Evolutionary conservation across 1,284 basidiomycete species (phyloP).

Genomic region (Fistulina hepatica): DNA sequence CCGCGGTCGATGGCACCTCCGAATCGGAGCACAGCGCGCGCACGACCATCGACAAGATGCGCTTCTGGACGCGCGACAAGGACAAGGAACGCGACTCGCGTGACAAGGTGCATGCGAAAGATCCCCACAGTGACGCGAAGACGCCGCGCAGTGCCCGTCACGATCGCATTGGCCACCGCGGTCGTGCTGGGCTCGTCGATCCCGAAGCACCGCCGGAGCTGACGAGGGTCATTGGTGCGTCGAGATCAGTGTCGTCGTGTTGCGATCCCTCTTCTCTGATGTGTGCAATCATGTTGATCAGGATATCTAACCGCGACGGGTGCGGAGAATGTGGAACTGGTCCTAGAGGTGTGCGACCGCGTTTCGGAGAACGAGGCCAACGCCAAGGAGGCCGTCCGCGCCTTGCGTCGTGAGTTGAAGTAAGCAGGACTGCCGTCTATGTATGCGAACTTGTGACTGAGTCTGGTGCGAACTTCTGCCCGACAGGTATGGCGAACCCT

Average conservation of each 20-base stretch:
- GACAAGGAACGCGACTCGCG: slow-evolving; percentile 25
- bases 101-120: slow-evolving; percentile 25
- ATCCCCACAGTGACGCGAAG: slow-evolving; percentile 22
- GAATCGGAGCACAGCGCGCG: slow-evolving; percentile 15
- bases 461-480: slow-evolving; percentile 3
- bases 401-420: slow-evolving; percentile 70
- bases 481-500: slow-evolving; percentile 54
- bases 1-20: slow-evolving; percentile 12
- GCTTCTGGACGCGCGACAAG: slow-evolving; percentile 12
- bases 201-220: slow-evolving; percentile 35
- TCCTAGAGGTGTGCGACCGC: slow-evolving; percentile 68
- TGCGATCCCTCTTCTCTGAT: not conserved
- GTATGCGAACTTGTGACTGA: slow-evolving; percentile 3
- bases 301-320: slow-evolving; percentile 65
- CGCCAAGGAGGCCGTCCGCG: slow-evolving; percentile 66
- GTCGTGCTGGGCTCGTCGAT: slow-evolving; percentile 15
- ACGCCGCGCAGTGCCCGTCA: slow-evolving; percentile 20
- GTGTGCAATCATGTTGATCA: slow-evolving; percentile 19
- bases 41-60: slow-evolving; percentile 21
- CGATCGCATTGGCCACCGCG: slow-evolving; percentile 3
- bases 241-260: too few species aligned
- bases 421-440: slow-evolving; percentile 30
- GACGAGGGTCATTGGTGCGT: slow-evolving; percentile 58
- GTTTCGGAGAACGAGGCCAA: slow-evolving; percentile 53
- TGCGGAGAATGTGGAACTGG: slow-evolving; percentile 68